These are phyloP conservation scores for Monascus purpureus DNA, from an alignment of 495 filamentous ascomycete species.

Conservation along the genomic window DNA sequence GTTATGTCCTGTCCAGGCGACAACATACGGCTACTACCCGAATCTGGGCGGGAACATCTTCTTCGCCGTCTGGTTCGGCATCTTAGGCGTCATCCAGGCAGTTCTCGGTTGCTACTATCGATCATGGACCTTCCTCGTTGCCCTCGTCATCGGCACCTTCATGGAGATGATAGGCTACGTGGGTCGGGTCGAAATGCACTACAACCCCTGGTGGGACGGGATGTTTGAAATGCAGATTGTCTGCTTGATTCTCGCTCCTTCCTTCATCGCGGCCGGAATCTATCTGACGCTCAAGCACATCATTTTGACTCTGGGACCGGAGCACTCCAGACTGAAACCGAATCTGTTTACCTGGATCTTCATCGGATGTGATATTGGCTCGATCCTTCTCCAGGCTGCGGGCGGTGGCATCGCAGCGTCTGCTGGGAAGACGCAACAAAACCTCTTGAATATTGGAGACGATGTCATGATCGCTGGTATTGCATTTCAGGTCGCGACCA, in stretches of 20 bases:
- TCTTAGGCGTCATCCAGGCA: conserved; percentile 33
- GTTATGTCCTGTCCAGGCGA: conserved; percentile 42
- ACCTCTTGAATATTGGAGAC: conserved; percentile 30
- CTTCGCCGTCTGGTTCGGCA: conserved; percentile 40
- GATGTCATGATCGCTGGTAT: conserved; percentile 61
- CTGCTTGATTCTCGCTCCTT: conserved; percentile 51
- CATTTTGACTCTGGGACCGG: conserved; percentile 38
- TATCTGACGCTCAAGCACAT: conserved; percentile 58
- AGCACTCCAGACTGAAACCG: conserved; percentile 41
- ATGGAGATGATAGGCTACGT: conserved; percentile 43
- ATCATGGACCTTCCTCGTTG: conserved; percentile 47
- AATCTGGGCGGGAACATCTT: conserved; percentile 48
- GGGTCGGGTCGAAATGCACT: conserved; percentile 42
- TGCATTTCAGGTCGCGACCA: conserved; percentile 51
- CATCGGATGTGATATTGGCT: conserved; percentile 51
- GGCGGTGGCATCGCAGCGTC: conserved; percentile 48
- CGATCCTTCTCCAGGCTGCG: conserved; percentile 47
- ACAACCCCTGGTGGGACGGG: conserved; percentile 43
- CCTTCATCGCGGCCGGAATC: conserved; percentile 49
- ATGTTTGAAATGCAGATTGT: conserved; percentile 57
- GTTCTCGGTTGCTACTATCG: conserved; percentile 39
- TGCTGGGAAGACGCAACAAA: conserved; percentile 16
- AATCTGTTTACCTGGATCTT: conserved; percentile 53
- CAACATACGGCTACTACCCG: conserved; percentile 56
- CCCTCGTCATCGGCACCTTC: conserved; percentile 32